phyloP scores from a whole-genome alignment of 257 asterid genomes.

The Solanum sejunctum region DNA sequence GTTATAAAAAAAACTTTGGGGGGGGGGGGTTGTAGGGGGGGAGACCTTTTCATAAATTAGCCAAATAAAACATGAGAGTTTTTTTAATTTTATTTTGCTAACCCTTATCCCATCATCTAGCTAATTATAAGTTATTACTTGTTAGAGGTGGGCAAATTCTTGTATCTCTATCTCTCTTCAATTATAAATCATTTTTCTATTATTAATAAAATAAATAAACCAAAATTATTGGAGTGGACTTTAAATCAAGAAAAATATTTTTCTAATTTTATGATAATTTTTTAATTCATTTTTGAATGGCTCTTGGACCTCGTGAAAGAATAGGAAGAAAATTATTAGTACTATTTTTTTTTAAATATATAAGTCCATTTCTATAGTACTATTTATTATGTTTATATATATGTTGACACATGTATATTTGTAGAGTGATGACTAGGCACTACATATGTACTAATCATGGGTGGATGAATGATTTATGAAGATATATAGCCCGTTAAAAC shows the following conservation, averaged over 20 bases:
- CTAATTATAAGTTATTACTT: background rate
- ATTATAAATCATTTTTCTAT: background rate
- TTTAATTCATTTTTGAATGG: background rate
- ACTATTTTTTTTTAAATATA: background rate
- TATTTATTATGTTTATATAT: background rate
- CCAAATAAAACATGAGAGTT: background rate
- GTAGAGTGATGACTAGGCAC: background rate
- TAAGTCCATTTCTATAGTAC: background rate
- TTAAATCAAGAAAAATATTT: background rate
- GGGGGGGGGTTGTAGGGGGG: too few species aligned
- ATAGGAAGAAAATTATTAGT: background rate
- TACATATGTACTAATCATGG: background rate
- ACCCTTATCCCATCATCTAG: background rate
- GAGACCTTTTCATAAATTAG: background rate
- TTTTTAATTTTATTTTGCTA: background rate
- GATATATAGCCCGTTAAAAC: background rate
- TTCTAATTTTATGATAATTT: background rate
- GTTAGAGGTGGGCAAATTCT: background rate
- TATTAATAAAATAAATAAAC: background rate
- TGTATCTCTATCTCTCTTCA: background rate
- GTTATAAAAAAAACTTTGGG: too few species aligned
- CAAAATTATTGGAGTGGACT: background rate
- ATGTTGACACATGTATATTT: background rate
- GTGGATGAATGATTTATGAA: background rate
- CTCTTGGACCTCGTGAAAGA: conserved; percentile 17